phyloP scores from a whole-genome alignment of 768 basidiomycete species.

The Dioszegia crocea region DNA sequence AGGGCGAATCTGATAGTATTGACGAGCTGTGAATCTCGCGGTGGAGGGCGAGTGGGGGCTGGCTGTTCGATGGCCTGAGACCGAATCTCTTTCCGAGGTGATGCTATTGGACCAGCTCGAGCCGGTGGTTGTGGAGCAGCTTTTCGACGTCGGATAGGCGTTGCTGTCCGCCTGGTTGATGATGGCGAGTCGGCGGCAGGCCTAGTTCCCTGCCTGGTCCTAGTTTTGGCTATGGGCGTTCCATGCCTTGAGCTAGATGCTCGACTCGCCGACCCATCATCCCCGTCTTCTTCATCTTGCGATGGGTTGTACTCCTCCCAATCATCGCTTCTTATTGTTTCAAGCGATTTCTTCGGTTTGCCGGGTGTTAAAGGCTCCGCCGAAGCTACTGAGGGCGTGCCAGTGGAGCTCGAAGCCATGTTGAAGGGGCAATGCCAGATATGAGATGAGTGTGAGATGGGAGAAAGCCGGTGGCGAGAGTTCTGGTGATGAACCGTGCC shows the following conservation, averaged over 20 bases:
- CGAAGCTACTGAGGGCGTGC: neutral
- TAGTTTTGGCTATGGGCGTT: neutral
- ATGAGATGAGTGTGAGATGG: too few species aligned
- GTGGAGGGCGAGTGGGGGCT: neutral
- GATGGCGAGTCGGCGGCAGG: neutral
- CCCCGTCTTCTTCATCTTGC: neutral
- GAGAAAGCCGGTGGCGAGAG: too few species aligned
- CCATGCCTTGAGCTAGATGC: neutral
- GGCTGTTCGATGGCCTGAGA: neutral
- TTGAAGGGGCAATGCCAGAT: too few species aligned
- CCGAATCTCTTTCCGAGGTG: neutral
- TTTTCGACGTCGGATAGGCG: neutral
- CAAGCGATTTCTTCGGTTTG: neutral
- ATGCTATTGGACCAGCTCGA: neutral
- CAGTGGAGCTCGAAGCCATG: too few species aligned
- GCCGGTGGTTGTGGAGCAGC: neutral
- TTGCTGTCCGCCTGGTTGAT: neutral
- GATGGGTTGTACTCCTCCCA: slow-evolving; percentile 3
- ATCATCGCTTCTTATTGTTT: neutral
- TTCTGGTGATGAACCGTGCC: too few species aligned
- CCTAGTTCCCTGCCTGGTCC: neutral
- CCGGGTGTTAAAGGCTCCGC: neutral
- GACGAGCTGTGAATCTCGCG: neutral
- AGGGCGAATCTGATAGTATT: neutral
- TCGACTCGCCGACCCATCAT: neutral